A percentile compares a stretch with the other conserved stretches of the same genome.
Conservation (phyloP, 2,329 filamentous ascomycete species). For the Curvularia sp. region DNA sequence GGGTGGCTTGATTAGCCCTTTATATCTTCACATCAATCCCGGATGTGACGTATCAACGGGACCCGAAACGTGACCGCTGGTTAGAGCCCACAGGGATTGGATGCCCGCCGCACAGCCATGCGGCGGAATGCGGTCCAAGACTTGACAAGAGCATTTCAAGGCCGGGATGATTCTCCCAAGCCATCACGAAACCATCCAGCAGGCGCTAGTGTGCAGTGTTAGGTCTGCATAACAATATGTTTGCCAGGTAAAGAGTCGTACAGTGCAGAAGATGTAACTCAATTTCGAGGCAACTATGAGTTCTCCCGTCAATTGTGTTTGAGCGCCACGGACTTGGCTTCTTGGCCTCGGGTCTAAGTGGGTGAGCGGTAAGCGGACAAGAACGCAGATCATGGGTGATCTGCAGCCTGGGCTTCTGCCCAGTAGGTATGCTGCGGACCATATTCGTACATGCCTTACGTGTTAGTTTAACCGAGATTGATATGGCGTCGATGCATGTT, state of each 20-base stretch:
- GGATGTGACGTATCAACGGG: constrained; percentile 4
- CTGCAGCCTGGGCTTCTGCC: background rate
- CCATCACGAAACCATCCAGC: constrained; percentile 16
- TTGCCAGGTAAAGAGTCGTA: background rate
- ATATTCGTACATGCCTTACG: constrained; percentile 2
- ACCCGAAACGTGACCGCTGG: constrained; percentile 13
- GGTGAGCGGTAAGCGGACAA: constrained; percentile 10
- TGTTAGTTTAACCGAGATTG: constrained; percentile 1
- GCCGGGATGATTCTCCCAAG: constrained; percentile 11
- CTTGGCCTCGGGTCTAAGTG: constrained; percentile 21
- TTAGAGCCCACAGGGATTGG: constrained; percentile 12
- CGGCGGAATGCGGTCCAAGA: constrained; percentile 3
- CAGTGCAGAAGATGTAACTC: constrained; percentile 7
- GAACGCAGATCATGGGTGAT: constrained; percentile 12
- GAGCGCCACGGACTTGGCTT: constrained; percentile 25
- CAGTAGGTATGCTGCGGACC: background rate
- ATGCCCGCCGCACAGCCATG: constrained; percentile 3
- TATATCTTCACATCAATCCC: background rate
- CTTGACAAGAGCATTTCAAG: constrained; percentile 14
- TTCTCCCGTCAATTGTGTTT: constrained; percentile 17
- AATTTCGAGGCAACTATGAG: constrained; percentile 5
- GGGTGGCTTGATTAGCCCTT: background rate
- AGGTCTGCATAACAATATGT: background rate
- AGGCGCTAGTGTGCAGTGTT: constrained; percentile 10
- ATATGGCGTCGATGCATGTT: constrained; percentile 1